Evolutionary conservation across 805 yeast species (phyloP).

Genomic region (Myxozyma kluyveri): DNA sequence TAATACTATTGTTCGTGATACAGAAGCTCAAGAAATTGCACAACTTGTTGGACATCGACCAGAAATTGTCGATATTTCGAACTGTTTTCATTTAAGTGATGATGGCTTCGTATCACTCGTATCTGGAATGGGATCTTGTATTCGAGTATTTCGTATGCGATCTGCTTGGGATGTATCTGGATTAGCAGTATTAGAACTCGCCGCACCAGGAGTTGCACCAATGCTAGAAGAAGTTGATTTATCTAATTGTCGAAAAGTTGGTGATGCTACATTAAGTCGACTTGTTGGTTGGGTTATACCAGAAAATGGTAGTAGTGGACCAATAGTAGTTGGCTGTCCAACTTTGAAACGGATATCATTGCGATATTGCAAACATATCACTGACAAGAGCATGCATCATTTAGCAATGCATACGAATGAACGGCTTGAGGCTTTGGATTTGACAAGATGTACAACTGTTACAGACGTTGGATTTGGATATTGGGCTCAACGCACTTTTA

Average conservation of each 20-base stretch:
- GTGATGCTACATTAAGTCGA: constrained; percentile 68
- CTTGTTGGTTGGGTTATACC: constrained; percentile 54
- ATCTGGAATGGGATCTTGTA: constrained; percentile 66
- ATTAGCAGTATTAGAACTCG: constrained; percentile 76
- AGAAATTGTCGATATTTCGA: constrained; percentile 56
- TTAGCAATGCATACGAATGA: constrained; percentile 58
- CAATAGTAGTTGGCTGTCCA: constrained; percentile 53
- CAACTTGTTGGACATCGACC: constrained; percentile 68
- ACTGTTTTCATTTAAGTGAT: constrained; percentile 75
- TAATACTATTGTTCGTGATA: constrained; percentile 60
- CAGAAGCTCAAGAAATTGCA: constrained; percentile 55
- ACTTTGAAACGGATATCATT: constrained; percentile 53
- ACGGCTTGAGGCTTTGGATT: constrained; percentile 54
- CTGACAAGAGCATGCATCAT: constrained; percentile 65
- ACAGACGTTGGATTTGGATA: constrained; percentile 69
- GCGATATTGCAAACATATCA: constrained; percentile 73
- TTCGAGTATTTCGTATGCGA: constrained; percentile 56
- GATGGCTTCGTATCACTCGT: constrained; percentile 70
- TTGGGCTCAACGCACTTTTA: constrained; percentile 61
- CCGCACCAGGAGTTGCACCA: constrained; percentile 62
- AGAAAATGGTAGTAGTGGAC: constrained; percentile 11
- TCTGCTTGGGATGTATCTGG: constrained; percentile 77
- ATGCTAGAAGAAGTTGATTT: constrained; percentile 60
- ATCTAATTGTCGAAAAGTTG: constrained; percentile 69
- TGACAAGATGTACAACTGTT: constrained; percentile 74